Base-by-base conservation (phyloP, 2,329 filamentous ascomycete genomes). In the Aureobasidium zeae region DNA sequence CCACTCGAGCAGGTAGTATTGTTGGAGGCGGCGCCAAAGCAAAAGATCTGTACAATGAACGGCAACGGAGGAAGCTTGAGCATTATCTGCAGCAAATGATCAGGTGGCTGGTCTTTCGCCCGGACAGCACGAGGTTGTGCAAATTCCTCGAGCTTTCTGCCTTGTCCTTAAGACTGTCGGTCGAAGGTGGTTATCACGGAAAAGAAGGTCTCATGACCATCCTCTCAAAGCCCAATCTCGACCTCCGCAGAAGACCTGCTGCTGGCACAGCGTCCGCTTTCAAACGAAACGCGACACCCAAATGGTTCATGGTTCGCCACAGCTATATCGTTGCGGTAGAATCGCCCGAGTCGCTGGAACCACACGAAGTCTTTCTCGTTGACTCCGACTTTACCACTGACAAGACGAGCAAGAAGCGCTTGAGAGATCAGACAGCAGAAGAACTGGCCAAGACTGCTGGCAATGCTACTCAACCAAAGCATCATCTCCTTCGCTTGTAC, bases 321-420 rank as follows among this genome's bases (percentile, higher is more conserved):
- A 96, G 87, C 66, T 98, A 98, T 57, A 81, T 98, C 48, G 89
- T 94, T 32, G 95, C 89, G 53, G 88, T 96, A n/a, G 89, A 96
- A 59, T 95, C 91, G 0, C 91, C 91, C 0, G 89, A 96, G 61
- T 94, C 94, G 55, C 94, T 96, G 83, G 89, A 94, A 56, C 93
- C 96, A 24, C 95, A 94, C 60, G 93, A 98, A 64, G 91, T 98
- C 16, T 96, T 95, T 62, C 73, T 98, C n/a, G 85, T 96, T 19
- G 91, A 98, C 58, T 74, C 83, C 1, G 81, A 84, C 55, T 98
- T 98, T 64, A 72, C 76, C 41, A 79, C 95, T 37, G 79, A 87
- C 50, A 78, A 83, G 44, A 25, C 13, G n/a, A 87, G 87, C 63
- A 77, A 61, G 30, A 64, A 66, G 47, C 60, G 61, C 32, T 55